Evolutionary conservation across 1,139 yeast species (phyloP).

Genomic region (Ogataea hybrid): DNA sequence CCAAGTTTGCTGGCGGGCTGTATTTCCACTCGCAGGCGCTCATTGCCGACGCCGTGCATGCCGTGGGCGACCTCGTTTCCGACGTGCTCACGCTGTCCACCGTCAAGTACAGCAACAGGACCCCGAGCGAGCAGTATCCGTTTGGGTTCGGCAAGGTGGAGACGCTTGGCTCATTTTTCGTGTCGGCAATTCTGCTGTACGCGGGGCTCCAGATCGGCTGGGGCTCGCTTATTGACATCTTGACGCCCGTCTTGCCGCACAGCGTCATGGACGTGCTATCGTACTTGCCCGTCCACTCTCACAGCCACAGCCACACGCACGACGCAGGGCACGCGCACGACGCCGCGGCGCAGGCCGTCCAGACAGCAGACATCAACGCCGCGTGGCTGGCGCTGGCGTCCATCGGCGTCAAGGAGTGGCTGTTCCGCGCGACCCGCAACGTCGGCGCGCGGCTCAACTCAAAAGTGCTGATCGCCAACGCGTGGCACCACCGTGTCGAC

Average conservation of each 20-base stretch:
- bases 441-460: conserved; percentile 78
- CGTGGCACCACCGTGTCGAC: conserved; percentile 98
- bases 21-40: conserved; percentile 93
- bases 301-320: conserved; percentile 40
- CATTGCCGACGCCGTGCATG: conserved; percentile 92
- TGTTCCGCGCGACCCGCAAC: conserved; percentile 75
- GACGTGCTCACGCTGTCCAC: conserved; percentile 89
- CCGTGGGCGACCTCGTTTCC: conserved; percentile 83
- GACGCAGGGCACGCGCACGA: conserved; percentile 7
- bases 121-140: conserved; percentile 70
- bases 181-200: conserved; percentile 72
- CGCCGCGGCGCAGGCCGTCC: conserved; percentile 26
- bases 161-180: conserved; percentile 86
- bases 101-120: conserved; percentile 69
- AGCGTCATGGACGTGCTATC: conserved; percentile 45
- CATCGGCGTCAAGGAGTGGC: conserved; percentile 80
- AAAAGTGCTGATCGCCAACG: conserved; percentile 90
- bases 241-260: conserved; percentile 66
- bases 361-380: conserved; percentile 76
- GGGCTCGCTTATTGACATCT: conserved; percentile 70
- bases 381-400: conserved; percentile 96
- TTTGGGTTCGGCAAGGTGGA: conserved; percentile 92
- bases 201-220: conserved; percentile 95
- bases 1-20: conserved; percentile 87
- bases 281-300: conserved; percentile 51